Evolutionary conservation across 2,329 filamentous ascomycete genomes (phyloP).

Genomic region (Fusarium sp.): DNA sequence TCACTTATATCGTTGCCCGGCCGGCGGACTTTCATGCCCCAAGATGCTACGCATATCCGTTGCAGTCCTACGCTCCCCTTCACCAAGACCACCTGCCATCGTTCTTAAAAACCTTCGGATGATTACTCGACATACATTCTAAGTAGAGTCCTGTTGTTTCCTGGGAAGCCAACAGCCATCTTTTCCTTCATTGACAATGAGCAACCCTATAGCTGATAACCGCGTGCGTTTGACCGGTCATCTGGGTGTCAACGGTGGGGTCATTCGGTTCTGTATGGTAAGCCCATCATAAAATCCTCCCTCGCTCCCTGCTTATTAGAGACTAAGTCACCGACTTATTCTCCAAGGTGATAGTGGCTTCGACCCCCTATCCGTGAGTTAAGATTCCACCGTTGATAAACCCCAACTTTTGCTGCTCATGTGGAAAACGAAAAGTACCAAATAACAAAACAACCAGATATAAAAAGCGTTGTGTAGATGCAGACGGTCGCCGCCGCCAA

Average conservation of each 20-base stretch:
- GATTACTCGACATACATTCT: slow-evolving; percentile 46
- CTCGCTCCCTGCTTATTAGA: slow-evolving; percentile 35
- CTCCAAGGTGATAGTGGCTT: slow-evolving; percentile 30
- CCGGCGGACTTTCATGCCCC: slow-evolving; percentile 16
- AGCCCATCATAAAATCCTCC: slow-evolving; percentile 26
- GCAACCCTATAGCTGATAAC: slow-evolving; percentile 31
- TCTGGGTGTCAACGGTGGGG: slow-evolving; percentile 21
- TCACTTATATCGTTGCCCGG: slow-evolving; percentile 19
- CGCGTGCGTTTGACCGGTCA: slow-evolving; percentile 18
- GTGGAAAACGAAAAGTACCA: slow-evolving; percentile 31
- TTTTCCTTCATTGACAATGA: slow-evolving; percentile 32
- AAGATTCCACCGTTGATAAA: slow-evolving; percentile 33
- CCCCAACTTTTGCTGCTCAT: slow-evolving; percentile 41
- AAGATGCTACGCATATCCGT: slow-evolving; percentile 36
- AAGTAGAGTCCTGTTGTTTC: slow-evolving; percentile 39
- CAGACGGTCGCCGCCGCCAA: background rate
- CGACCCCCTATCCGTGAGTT: slow-evolving; percentile 31
- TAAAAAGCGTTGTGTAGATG: slow-evolving; percentile 27
- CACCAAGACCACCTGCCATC: slow-evolving; percentile 40
- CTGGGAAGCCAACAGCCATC: slow-evolving; percentile 23
- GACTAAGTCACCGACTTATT: slow-evolving; percentile 33
- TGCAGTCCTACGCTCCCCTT: slow-evolving; percentile 37
- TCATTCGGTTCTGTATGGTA: slow-evolving; percentile 28
- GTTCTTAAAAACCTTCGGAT: slow-evolving; percentile 42
- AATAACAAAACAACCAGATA: slow-evolving; percentile 33